Evolutionary conservation across 495 filamentous ascomycete species (phyloP).

Genomic region (Penicillium cinerascens): DNA sequence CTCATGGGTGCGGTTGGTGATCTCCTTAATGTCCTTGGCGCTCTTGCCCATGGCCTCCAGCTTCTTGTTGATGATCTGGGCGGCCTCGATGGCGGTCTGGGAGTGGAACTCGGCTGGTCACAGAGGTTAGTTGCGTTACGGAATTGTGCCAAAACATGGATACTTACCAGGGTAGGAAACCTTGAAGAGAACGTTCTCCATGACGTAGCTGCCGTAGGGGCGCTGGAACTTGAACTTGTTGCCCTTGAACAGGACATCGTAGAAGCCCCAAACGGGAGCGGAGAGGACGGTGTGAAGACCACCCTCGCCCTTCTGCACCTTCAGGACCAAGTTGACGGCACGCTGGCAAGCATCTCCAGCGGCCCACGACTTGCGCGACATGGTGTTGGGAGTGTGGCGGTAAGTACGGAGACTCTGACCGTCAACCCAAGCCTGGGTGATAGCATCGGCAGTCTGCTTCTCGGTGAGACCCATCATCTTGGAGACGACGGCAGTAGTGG

Average conservation of each 20-base stretch:
- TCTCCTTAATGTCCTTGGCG: constrained; percentile 86
- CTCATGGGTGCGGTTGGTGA: constrained; percentile 95
- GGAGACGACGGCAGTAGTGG: constrained; percentile 87
- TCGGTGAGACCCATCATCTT: constrained; percentile 89
- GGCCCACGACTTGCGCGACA: constrained; percentile 99
- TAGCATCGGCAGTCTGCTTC: constrained; percentile 88
- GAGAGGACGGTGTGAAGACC: constrained; percentile 90
- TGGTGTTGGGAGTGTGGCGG: constrained; percentile 96
- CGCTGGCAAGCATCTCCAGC: constrained; percentile 96
- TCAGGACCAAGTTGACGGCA: constrained; percentile 89
- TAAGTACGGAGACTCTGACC: constrained; percentile 95
- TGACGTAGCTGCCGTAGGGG: constrained; percentile 95
- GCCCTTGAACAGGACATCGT: constrained; percentile 95
- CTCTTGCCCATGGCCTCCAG: constrained; percentile 83
- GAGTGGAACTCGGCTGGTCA: constrained; percentile 91
- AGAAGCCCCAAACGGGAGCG: constrained; percentile 96
- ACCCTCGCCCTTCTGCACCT: constrained; percentile 87
- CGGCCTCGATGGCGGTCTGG: constrained; percentile 94
- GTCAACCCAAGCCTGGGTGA: constrained; percentile 96
- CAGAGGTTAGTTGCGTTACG: neutral
- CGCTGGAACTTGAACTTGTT: constrained; percentile 95
- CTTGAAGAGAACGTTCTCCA: constrained; percentile 99
- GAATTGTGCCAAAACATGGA: too few relatives aligned
- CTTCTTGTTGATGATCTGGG: constrained; percentile 78
- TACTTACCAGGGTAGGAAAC: constrained; percentile 87